Percentiles rank a stretch among this genome's conserved stretches.
Conservation (phyloP, 164 flowering plant species). For the Pachysandra terminalis region DNA sequence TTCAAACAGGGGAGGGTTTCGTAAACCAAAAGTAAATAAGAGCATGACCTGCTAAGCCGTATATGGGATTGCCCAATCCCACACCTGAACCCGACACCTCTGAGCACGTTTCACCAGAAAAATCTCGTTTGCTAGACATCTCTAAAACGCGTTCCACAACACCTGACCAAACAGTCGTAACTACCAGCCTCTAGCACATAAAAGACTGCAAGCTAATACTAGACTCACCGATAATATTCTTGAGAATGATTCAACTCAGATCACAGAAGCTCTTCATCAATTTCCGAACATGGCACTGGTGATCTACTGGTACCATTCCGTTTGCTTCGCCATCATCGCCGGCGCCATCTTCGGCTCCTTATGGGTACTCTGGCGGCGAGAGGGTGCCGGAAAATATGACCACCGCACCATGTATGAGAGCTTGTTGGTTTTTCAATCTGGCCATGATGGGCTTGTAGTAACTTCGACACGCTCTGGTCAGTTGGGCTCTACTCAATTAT, state of each 20-base stretch:
- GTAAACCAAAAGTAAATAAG: too few species aligned
- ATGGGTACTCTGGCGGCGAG: slow-evolving; percentile 36
- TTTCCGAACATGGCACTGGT: slow-evolving; percentile 37
- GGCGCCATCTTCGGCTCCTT: slow-evolving; percentile 33
- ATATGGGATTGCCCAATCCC: too few species aligned
- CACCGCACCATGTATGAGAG: slow-evolving; percentile 34
- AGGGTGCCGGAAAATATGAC: slow-evolving; percentile 21
- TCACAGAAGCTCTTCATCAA: not conserved
- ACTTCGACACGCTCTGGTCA: slow-evolving; percentile 18
- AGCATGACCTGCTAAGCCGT: too few species aligned
- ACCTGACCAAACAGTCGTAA: too few species aligned
- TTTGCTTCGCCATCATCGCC: slow-evolving; percentile 55
- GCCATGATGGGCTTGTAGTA: slow-evolving; percentile 16
- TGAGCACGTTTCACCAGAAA: too few species aligned
- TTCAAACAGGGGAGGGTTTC: too few species aligned
- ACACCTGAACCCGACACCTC: too few species aligned
- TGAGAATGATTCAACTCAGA: too few species aligned
- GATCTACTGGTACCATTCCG: slow-evolving; percentile 50
- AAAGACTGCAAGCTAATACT: not conserved
- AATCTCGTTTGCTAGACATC: too few species aligned
- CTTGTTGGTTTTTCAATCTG: slow-evolving; percentile 24
- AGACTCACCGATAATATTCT: not conserved
- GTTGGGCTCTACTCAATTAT: slow-evolving; percentile 36
- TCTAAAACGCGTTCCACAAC: too few species aligned
- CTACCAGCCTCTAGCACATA: too few species aligned